Evolutionary conservation across 2,329 filamentous ascomycete genomes (phyloP).

Genomic region (Domatiomyces globalis): DNA sequence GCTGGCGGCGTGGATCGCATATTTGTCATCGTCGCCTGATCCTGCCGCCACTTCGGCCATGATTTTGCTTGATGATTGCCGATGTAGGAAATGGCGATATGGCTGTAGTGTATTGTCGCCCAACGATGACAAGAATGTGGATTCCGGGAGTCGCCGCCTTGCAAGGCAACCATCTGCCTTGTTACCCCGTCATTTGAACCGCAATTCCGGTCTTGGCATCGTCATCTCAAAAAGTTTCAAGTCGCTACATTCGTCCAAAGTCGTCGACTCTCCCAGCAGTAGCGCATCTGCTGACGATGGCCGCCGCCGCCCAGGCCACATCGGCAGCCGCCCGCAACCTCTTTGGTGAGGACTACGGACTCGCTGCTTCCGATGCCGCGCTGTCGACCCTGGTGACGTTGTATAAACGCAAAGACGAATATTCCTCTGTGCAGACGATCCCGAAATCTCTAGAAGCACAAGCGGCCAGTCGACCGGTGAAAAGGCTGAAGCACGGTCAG

Average conservation of each 20-base stretch:
- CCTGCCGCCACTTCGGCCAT: conserved; percentile 19
- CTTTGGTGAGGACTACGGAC: conserved; percentile 34
- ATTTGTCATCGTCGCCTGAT: conserved; percentile 42
- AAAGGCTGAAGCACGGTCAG: conserved; percentile 42
- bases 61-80: background rate
- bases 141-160: no score
- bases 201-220: background rate
- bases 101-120: no score
- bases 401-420: conserved; percentile 46
- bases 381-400: conserved; percentile 25
- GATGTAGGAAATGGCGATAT: no score
- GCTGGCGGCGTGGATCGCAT: conserved; percentile 73
- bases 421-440: conserved; percentile 60
- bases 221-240: background rate
- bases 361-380: conserved; percentile 28
- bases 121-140: no score
- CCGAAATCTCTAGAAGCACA: conserved; percentile 68
- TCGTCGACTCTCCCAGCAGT: background rate
- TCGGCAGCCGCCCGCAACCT: conserved; percentile 34
- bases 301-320: conserved; percentile 21
- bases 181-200: no score
- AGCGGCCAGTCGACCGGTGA: conserved; percentile 48
- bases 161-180: no score
- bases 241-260: no score
- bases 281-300: conserved; percentile 3